Evolutionary conservation across 805 yeast genomes (phyloP), one percentile per base, ranked within the genome.

Genomic region (Ogataea nitratoaversa): DNA sequence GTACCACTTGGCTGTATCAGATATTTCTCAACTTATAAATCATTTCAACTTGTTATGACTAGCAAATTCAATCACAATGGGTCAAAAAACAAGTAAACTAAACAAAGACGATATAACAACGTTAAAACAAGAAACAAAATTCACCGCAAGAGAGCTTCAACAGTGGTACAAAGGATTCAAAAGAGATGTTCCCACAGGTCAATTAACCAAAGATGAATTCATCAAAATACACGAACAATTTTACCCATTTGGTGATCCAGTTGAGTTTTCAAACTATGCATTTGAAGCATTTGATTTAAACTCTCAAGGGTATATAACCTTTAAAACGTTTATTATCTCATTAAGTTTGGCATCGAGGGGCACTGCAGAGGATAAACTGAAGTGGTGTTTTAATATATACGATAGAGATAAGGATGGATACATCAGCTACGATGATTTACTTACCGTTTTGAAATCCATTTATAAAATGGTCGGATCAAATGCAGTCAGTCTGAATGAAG

Each of bases 91-190:
- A 8, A 88, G 97, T 19, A 93, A 90, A 58, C 67, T 93, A 36
- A 84, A 95, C 14, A 88, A 84, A 53, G 98, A 93, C 51, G 98
- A 93, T 54, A 74, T 93, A 36, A 75, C 84, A 38, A 80, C 83
- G 40, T 75, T 93, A 43, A 84, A 84, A 59, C 82, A 79, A 56
- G 83, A 89, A 19, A 93, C 99, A 0, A 84, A 88, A 54, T 93
- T 93, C 57, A 96, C 91, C 57, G 79, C 90, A 39, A 74, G 96
- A 48, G 99, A 93, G 59, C 74, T 93, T 32, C 98, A 93, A 62
- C 99, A 91, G 59, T 93, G 99, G 99, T 91, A 91, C 59, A 91
- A 91, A 59, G 98, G 98, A 2, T 93, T 93, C 54, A 69, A 84
- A 31, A 74, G 96, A 57, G 99, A 93, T 61, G 91, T 96, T 60